Base-by-base conservation (phyloP, 140 eudicot genomes). In the Anethum foeniculum region DNA sequence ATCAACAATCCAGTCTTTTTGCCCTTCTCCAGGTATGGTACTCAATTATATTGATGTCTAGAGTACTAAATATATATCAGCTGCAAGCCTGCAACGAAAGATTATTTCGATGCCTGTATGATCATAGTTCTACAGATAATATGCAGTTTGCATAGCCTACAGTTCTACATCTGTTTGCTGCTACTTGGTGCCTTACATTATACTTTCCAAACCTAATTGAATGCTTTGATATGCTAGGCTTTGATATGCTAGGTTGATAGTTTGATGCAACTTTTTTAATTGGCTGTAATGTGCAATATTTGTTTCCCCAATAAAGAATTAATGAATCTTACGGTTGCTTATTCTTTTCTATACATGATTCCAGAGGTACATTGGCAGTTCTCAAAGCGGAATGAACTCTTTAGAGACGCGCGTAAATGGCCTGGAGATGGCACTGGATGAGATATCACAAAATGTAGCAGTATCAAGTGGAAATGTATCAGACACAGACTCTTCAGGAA, bases 321-420 rank as follows among this genome's bases (percentile, higher is more conserved):
- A 9, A 32, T 14, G 47, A 30, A 51, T 36, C 47, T 48, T 32
- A 32, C 30, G 6, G 69, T 25, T 69, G 75, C 71, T 46, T 67
- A 30, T 9, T 52, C 39, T 39, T 46, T 64, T 75, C 39, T 34
- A 8, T 65, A 5, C 41, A 48, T 80, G 30, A 54, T 82, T 82
- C 32, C 86, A 94, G 97, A 90, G 91, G 68, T 92, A 89, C 76
- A 94, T 94, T 80, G 98, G 98, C 69, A 90, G 84, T 82, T 94
- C 98, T 32, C 97, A 89, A 73, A 92, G 82, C 60, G 96, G 98
- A 47, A 94, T 94, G 88, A 87, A 83, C 88, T 94, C 97, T 16
- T 81, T 94, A 81, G 96, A 89, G 85, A 92, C 91, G 38, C 96
- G 98, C 67, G 98, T 94, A 80, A 89, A 90, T 73, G 98, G 98